Evolutionary conservation across 257 asterid genomes (phyloP).

Genomic region (Lavandula angustifolia): DNA sequence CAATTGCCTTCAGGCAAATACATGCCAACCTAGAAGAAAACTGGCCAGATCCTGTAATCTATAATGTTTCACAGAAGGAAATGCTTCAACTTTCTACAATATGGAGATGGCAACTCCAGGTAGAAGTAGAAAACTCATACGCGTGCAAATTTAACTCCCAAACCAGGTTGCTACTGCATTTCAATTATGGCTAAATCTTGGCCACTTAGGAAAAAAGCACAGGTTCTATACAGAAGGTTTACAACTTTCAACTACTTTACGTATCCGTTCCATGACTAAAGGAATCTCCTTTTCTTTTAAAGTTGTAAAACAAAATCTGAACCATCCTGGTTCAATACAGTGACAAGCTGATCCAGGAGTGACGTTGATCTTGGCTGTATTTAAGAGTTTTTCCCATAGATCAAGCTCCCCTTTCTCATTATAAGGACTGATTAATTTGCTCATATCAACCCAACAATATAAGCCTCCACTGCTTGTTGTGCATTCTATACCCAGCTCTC

Average conservation of each 20-base stretch:
- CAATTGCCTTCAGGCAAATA: slow-evolving; percentile 10
- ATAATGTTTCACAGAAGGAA: slow-evolving; percentile 30
- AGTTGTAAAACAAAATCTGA: slow-evolving; percentile 81
- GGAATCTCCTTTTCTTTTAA: slow-evolving; percentile 62
- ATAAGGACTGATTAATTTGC: slow-evolving; percentile 71
- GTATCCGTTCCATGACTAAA: slow-evolving; percentile 67
- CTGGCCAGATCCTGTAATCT: slow-evolving; percentile 22
- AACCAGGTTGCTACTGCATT: slow-evolving; percentile 25
- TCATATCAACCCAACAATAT: slow-evolving; percentile 94
- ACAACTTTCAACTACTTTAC: slow-evolving; percentile 66
- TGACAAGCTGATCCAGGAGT: slow-evolving; percentile 97
- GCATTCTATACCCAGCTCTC: slow-evolving; percentile 63
- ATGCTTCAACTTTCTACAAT: slow-evolving; percentile 24
- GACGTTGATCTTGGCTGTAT: slow-evolving; percentile 66
- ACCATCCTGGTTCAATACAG: slow-evolving; percentile 98
- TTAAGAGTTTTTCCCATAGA: slow-evolving; percentile 78
- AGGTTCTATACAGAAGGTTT: slow-evolving; percentile 55
- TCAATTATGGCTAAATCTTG: slow-evolving; percentile 34
- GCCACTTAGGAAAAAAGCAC: slow-evolving; percentile 32
- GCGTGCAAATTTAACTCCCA: slow-evolving; percentile 26
- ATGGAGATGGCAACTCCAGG: slow-evolving; percentile 2
- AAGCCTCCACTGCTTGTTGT: slow-evolving; percentile 75
- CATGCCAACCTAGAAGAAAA: slow-evolving; percentile 20
- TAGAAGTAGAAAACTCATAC: slow-evolving; percentile 18
- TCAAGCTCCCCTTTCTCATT: slow-evolving; percentile 94